Base-by-base conservation (phyloP, 1,284 basidiomycete genomes). In the Irpex rosettiformis region DNA sequence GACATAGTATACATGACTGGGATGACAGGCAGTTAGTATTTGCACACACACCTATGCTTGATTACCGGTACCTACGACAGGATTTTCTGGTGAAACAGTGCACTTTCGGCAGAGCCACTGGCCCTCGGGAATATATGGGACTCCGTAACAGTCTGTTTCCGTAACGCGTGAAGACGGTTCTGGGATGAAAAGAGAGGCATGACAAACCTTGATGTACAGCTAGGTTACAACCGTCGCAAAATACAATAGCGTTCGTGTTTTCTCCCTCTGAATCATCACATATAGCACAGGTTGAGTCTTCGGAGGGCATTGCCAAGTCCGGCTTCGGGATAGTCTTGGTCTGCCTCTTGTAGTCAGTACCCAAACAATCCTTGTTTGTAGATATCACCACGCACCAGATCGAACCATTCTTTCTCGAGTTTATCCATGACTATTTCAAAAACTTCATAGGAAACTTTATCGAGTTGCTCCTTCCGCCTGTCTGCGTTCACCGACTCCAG, bases 91-190 rank as follows among this genome's bases (percentile, higher is more conserved):
- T 1, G 94, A 97, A 18, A 99, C 95, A 1, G 95, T 98, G 71
- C 97, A 99, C 73, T 99, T 99, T 56, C 97, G 81, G 73, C 97
- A 99, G 29, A 99, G 84, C 97, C 97, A 99, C 74, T 99, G 96
- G 0, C 97, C 97, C 75, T 99, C 97, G 0, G 97, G 97, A 62
- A 99, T 98, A 70, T 99, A 99, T 2, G 97, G 97, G 3, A 99
- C 94, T 30, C 97, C 97, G 72, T 99, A 99, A 70, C 97, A 99
- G 72, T 99, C 96, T 96, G 16, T 53, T 3, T 48, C 45, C 21
- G 54, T 8, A 49, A 18, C 5, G 40, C 37, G 21, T 51, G 24
- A 24, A 10, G 18, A 28, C 16, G 2, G 16, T 37, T n/a, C n/a
- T 13, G 21, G 25, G 22, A n/a, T 18, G 27, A 16, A 29, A 11